Conservation (phyloP, 2,329 filamentous ascomycete genomes). For the Cercospora sp. region DNA sequence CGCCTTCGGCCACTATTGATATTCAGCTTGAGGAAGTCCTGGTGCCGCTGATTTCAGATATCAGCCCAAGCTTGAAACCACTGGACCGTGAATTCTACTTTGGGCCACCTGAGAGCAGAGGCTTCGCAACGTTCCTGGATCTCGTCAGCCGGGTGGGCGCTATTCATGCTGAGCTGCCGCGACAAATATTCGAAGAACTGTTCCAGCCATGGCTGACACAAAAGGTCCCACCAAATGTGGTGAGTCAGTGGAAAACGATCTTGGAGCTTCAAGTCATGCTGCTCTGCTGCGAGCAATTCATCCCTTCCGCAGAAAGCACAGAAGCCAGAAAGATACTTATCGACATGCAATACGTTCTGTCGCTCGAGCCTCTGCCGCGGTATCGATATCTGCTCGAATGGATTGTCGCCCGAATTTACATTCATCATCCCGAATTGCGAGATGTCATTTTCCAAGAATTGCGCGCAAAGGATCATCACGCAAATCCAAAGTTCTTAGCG, state of each 20-base stretch:
- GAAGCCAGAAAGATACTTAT: slow-evolving; percentile 40
- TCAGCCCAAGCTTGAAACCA: slow-evolving; percentile 34
- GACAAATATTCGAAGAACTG: slow-evolving; percentile 39
- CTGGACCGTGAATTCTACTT: slow-evolving; percentile 47
- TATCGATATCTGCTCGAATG: slow-evolving; percentile 52
- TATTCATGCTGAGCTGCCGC: slow-evolving; percentile 16
- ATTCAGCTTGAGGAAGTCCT: slow-evolving; percentile 48
- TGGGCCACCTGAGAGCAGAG: slow-evolving; percentile 45
- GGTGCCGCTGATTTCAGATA: slow-evolving; percentile 35
- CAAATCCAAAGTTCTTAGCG: slow-evolving; percentile 50
- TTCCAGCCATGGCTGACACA: slow-evolving; percentile 48
- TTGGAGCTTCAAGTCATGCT: slow-evolving; percentile 51
- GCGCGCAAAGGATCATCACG: slow-evolving; percentile 46
- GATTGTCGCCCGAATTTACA: slow-evolving; percentile 49
- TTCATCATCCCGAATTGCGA: slow-evolving; percentile 38
- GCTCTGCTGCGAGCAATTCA: slow-evolving; percentile 43
- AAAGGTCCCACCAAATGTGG: slow-evolving; percentile 45
- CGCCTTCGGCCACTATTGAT: slow-evolving; percentile 46
- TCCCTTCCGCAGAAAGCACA: slow-evolving; percentile 20
- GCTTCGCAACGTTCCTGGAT: slow-evolving; percentile 50
- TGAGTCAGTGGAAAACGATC: slow-evolving; percentile 51
- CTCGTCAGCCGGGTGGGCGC: slow-evolving; percentile 44
- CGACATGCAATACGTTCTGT: slow-evolving; percentile 43
- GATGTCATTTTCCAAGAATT: slow-evolving; percentile 41
- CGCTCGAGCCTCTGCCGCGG: slow-evolving; percentile 50